Evolutionary conservation across 345 rosid species (phyloP).

Genomic region (Aquilaria yunnanensis): DNA sequence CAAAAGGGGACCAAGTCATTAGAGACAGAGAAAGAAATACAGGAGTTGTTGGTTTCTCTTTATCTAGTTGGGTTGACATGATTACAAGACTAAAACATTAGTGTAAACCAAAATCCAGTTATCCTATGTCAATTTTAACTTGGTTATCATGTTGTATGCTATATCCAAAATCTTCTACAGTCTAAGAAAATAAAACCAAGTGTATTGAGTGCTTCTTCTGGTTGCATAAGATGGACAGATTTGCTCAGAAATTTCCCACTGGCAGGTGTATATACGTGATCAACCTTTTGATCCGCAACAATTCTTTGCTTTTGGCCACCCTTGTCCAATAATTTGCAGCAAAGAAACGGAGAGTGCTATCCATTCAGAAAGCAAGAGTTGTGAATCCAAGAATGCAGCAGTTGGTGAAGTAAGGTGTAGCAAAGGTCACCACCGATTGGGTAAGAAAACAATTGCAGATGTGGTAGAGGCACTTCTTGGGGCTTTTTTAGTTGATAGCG

Average conservation of each 20-base stretch:
- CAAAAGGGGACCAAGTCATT: too few relatives aligned
- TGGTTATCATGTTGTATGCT: too few relatives aligned
- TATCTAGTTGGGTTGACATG: too few relatives aligned
- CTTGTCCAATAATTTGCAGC: slow-evolving; percentile 59
- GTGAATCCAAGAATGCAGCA: slow-evolving; percentile 21
- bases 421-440: slow-evolving; percentile 77
- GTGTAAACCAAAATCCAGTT: too few relatives aligned
- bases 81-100: too few relatives aligned
- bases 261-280: slow-evolving; percentile 86
- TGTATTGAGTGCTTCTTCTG: too few relatives aligned
- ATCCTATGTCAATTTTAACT: too few relatives aligned
- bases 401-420: slow-evolving; percentile 56
- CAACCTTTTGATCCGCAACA: slow-evolving; percentile 73
- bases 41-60: too few relatives aligned
- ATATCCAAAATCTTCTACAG: too few relatives aligned
- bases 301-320: slow-evolving; percentile 75
- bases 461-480: slow-evolving; percentile 92
- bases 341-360: slow-evolving; percentile 31
- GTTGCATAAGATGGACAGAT: too few relatives aligned
- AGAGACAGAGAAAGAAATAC: too few relatives aligned
- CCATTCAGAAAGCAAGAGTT: slow-evolving; percentile 29
- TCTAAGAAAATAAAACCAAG: too few relatives aligned
- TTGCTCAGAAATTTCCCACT: neutral
- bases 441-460: slow-evolving; percentile 84
- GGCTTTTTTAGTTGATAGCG: slow-evolving; percentile 83